Evolutionary conservation across 208 protist species (phyloP), one percentile per base, ranked within the genome.

Genomic region (Leishmania major): DNA sequence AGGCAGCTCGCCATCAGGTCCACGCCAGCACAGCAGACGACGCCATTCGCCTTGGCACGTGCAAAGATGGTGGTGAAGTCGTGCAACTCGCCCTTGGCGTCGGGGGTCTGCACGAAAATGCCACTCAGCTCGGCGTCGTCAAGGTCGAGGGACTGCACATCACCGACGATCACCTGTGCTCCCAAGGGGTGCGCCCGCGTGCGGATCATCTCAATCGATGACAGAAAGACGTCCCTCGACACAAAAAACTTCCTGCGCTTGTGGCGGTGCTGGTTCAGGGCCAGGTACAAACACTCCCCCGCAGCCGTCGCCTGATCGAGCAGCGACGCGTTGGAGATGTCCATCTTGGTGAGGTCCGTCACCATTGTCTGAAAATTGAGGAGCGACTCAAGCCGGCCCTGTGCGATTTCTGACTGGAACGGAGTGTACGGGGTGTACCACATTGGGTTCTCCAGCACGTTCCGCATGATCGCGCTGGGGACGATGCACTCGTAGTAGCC

Each of bases 351-450:
- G 37, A 99, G 80, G 82, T 99, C 99, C 4, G 80, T 79, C 37
- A 99, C 87, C 92, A 99, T 97, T 4, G 98, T 99, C 89, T 99
- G 99, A 84, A 98, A 99, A 90, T 99, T 99, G 47, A 99, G 90
- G 10, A 99, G 89, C 31, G 96, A 97, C 90, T 99, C 99, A 0
- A 99, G 89, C 70, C 99, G 95, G 11, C 99, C 99, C 91, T 99
- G 98, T 40, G 93, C 92, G 53, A 99, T 98, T 79, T 99, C 97
- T 10, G 97, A 93, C 87, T 98, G 95, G 90, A 99, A 99, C 13
- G 99, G 99, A 35, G 99, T 99, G 90, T 99, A 99, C 51, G 98
- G 98, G 13, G 99, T 99, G 91, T 99, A 99, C 99, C 99, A 99
- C 49, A 94, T 97, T 70, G 99, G 99, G 83, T 99, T 99, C 90